Percentiles rank a stretch among this genome's conserved stretches.
phyloP scores from a whole-genome alignment of 345 rosid genomes.

The Bruguiera parviflora region DNA sequence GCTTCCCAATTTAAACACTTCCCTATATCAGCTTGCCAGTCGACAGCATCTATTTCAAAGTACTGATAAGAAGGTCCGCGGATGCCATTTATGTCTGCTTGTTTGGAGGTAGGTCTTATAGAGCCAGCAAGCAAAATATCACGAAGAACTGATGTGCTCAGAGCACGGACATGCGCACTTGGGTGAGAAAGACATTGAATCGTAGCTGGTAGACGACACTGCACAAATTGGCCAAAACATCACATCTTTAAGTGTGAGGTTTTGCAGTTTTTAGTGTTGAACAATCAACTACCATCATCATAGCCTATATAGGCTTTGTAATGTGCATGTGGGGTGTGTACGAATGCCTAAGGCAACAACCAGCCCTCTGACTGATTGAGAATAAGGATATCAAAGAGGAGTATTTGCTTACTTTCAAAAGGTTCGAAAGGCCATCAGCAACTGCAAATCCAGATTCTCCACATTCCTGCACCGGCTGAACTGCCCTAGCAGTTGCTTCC shows the following conservation, averaged over 20 bases:
- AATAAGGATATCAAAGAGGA: not conserved
- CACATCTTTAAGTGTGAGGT: slow-evolving; percentile 1
- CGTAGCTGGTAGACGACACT: slow-evolving; percentile 92
- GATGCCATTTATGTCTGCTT: slow-evolving; percentile 45
- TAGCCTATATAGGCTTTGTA: not conserved
- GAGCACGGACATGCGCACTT: slow-evolving; percentile 92
- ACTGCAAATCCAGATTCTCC: slow-evolving; percentile 87
- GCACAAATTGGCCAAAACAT: slow-evolving; percentile 31
- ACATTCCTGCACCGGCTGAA: slow-evolving; percentile 72
- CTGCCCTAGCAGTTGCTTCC: slow-evolving; percentile 96
- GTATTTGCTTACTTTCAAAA: slow-evolving; percentile 59
- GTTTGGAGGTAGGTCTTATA: slow-evolving; percentile 35
- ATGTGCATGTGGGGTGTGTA: not conserved
- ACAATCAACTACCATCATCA: not conserved
- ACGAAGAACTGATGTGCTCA: slow-evolving; percentile 80
- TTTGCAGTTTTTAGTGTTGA: not conserved
- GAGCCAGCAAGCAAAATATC: slow-evolving; percentile 57
- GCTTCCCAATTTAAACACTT: slow-evolving; percentile 91
- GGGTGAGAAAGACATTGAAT: slow-evolving; percentile 82
- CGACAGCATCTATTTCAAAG: slow-evolving; percentile 46
- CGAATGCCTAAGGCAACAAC: not conserved
- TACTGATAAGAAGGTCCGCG: slow-evolving; percentile 47
- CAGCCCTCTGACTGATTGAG: not conserved
- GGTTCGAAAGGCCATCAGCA: slow-evolving; percentile 85
- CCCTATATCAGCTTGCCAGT: slow-evolving; percentile 80